Evolutionary conservation across 768 basidiomycete species (phyloP).

Genomic region (Lyophyllum semitale): DNA sequence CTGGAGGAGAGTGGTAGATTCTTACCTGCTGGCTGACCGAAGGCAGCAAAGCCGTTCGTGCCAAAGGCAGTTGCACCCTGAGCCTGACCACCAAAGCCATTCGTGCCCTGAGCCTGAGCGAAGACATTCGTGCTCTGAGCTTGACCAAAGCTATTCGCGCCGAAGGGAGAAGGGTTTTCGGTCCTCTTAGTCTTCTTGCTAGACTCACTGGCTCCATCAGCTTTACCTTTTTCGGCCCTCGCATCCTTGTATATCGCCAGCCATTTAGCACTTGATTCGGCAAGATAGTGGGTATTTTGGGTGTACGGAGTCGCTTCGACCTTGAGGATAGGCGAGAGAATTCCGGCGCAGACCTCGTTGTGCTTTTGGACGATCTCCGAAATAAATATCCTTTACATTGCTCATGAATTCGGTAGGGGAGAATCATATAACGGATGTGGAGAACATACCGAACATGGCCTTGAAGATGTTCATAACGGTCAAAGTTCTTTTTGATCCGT

Average conservation of each 20-base stretch:
- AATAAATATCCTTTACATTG: conserved; percentile 16
- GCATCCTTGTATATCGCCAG: conserved; percentile 36
- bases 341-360: conserved; percentile 14
- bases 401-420: background rate
- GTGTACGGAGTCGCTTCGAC: conserved; percentile 43
- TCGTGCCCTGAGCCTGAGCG: too few species aligned
- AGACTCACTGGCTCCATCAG: conserved; percentile 5
- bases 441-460: conserved; percentile 37
- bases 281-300: conserved; percentile 42
- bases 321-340: conserved; percentile 30
- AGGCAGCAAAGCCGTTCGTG: too few species aligned
- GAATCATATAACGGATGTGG: background rate
- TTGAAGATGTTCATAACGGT: conserved; percentile 37
- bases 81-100: too few species aligned
- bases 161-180: too few species aligned
- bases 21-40: background rate
- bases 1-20: background rate
- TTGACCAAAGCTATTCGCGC: too few species aligned
- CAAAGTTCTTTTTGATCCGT: conserved; percentile 37
- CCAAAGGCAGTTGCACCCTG: too few species aligned
- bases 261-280: conserved; percentile 32
- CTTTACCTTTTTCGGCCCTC: too few species aligned
- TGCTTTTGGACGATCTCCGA: conserved; percentile 23
- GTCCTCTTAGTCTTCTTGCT: conserved; percentile 2
- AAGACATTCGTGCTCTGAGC: too few species aligned